These are phyloP conservation scores for Linderniella brevidens DNA, from an alignment of 257 asterid genomes.

Conservation along the genomic window DNA sequence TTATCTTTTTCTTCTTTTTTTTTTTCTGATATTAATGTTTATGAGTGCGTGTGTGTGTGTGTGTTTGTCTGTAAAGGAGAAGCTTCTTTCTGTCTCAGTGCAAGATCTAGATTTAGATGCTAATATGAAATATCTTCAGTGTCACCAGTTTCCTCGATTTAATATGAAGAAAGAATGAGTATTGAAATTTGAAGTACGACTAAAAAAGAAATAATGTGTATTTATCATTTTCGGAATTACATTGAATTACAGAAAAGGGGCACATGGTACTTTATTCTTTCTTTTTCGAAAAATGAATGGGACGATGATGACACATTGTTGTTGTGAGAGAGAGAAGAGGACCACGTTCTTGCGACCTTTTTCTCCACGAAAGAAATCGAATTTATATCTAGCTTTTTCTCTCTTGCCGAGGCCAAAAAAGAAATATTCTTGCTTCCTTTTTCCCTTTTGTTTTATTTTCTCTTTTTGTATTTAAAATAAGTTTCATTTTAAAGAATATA, in stretches of 20 bases:
- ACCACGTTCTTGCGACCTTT: constrained; percentile 24
- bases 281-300: constrained; percentile 17
- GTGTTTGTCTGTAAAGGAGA: constrained; percentile 28
- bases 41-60: too few species aligned
- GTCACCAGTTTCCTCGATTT: too few species aligned
- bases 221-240: not conserved
- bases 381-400: constrained; percentile 11
- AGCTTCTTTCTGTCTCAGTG: constrained; percentile 42
- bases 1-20: not conserved
- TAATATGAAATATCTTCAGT: too few species aligned
- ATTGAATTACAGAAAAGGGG: not conserved
- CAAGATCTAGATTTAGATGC: constrained; percentile 33
- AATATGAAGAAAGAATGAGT: too few species aligned
- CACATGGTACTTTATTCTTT: constrained; percentile 14
- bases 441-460: constrained; percentile 5
- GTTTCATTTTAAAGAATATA: too few species aligned
- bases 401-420: constrained; percentile 9
- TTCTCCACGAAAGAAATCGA: constrained; percentile 10
- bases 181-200: too few species aligned
- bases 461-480: not conserved
- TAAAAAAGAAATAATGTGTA: too few species aligned
- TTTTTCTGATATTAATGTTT: constrained; percentile 8
- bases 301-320: constrained; percentile 23
- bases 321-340: constrained; percentile 14
- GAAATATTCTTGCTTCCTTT: not conserved